Evolutionary conservation across 2,329 filamentous ascomycete genomes (phyloP), one percentile per base, ranked within the genome.

Genomic region (Gaeumannomyces sp.): DNA sequence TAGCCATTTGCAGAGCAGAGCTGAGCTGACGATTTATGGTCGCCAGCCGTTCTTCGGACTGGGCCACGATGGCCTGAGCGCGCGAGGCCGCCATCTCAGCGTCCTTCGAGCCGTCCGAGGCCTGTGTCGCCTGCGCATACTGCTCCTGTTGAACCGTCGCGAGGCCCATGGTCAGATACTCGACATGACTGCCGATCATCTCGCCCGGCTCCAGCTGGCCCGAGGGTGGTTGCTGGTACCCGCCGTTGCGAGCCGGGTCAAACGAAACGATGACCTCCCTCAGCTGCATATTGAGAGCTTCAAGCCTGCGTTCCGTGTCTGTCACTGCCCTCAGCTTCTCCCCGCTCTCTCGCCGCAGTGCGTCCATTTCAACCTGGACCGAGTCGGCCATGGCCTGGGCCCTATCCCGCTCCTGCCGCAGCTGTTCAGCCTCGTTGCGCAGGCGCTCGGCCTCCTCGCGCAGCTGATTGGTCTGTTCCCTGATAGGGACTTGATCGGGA

Each of bases 111-210:
- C n/a, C 38, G 6, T 59, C 59, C 10, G 71, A 65, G 29, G 66
- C 66, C 31, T 70, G 63, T 4, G 65, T 61, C 3, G 66, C 63
- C 62, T 73, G 68, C 65, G 80, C 77, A 62, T 80, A 77, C 70
- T 88, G 83, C 69, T 87, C 85, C 22, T 84, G 80, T 53, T 81
- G 80, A 14, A 93, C 83, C 11, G 82, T 81, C 35, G 81, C 78
- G 38, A 95, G 76, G 1, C 86, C 85, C 69, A 84, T 84, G 66
- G 90, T 87, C 3, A 96, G 79, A 70, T 92, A 93, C 57, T 89
- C 85, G 27, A 95, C 75, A 71, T 93, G 89, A 56, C 72, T 78
- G 33, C 75, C 74, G 28, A 89, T 74, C 65, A 81, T 76, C 25
- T 81, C 78, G 10, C 79, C 80, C 19, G 82, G 75, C 63, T 81